A percentile compares a stretch with the other conserved stretches of the same genome.
Evolutionary conservation across 768 basidiomycete species (phyloP).

Genomic region (Cystobasidium ongulense): DNA sequence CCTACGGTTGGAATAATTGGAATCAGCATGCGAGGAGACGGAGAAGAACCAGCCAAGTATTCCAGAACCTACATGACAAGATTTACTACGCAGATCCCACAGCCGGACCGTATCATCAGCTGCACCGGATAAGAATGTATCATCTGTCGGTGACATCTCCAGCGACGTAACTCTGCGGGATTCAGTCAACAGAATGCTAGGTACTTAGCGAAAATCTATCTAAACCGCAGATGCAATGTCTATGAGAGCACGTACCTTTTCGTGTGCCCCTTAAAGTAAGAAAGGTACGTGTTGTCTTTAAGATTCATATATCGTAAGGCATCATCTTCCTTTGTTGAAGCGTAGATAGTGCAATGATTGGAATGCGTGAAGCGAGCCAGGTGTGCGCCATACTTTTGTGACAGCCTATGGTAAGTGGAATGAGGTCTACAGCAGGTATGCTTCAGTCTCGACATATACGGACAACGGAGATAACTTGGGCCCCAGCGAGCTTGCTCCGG

Average conservation of each 20-base stretch:
- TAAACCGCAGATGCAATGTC: neutral
- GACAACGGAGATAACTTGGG: neutral
- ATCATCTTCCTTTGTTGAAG: slow-evolving; percentile 87
- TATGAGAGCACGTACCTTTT: slow-evolving; percentile 49
- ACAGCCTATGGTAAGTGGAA: slow-evolving; percentile 61
- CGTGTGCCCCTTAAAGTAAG: slow-evolving; percentile 93
- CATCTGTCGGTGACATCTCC: slow-evolving; percentile 83
- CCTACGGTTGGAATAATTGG: slow-evolving; percentile 44
- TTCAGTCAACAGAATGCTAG: neutral
- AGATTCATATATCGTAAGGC: slow-evolving; percentile 88
- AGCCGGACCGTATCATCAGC: slow-evolving; percentile 88
- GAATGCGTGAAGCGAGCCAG: slow-evolving; percentile 92
- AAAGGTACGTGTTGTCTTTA: slow-evolving; percentile 91
- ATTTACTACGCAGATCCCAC: slow-evolving; percentile 79
- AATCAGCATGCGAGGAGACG: neutral
- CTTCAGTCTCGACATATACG: slow-evolving; percentile 21
- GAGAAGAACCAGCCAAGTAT: too few relatives aligned
- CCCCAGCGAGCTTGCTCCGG: slow-evolving; percentile 48
- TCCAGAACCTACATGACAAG: slow-evolving; percentile 51
- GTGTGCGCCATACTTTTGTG: slow-evolving; percentile 95
- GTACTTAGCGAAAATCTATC: neutral
- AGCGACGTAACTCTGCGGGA: slow-evolving; percentile 65
- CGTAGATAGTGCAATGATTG: slow-evolving; percentile 70
- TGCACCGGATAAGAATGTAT: slow-evolving; percentile 90
- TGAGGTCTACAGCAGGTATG: neutral